These are phyloP conservation scores for Penicillium sp. DNA, from an alignment of 2,329 filamentous ascomycete species.

Conservation along the genomic window DNA sequence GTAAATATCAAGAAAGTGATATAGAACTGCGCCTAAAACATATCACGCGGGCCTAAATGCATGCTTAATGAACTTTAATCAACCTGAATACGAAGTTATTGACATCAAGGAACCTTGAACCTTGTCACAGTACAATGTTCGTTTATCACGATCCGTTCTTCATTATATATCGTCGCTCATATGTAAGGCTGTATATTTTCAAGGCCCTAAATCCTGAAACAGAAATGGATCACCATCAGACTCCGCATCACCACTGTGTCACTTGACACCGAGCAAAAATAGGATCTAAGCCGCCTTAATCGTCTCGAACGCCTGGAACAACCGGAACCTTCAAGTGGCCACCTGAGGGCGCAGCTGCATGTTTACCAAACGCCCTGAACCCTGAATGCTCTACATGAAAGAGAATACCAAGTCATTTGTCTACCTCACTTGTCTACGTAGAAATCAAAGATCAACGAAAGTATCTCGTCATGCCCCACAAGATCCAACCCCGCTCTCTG, in stretches of 20 bases:
- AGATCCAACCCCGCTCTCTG: conserved; percentile 16
- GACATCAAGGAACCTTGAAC: not conserved
- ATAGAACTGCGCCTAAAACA: not conserved
- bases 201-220: not conserved
- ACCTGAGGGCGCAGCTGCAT: not conserved
- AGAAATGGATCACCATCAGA: not conserved
- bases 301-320: not conserved
- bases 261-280: conserved; percentile 1
- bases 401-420: not conserved
- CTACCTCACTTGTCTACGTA: not conserved
- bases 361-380: not conserved
- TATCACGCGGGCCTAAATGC: not conserved
- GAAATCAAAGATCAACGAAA: not conserved
- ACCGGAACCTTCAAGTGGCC: not conserved
- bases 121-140: not conserved
- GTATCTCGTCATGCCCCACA: conserved; percentile 13
- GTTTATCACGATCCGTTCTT: too few species aligned
- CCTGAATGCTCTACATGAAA: not conserved
- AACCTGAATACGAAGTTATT: not conserved
- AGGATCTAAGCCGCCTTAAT: not conserved
- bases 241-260: not conserved
- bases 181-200: not conserved
- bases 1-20: not conserved
- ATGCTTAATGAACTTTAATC: not conserved
- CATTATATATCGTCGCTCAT: not conserved